A percentile compares a stretch with the other conserved stretches of the same genome.
phyloP scores from a whole-genome alignment of 805 yeast species.

The Torulaspora franciscae region DNA sequence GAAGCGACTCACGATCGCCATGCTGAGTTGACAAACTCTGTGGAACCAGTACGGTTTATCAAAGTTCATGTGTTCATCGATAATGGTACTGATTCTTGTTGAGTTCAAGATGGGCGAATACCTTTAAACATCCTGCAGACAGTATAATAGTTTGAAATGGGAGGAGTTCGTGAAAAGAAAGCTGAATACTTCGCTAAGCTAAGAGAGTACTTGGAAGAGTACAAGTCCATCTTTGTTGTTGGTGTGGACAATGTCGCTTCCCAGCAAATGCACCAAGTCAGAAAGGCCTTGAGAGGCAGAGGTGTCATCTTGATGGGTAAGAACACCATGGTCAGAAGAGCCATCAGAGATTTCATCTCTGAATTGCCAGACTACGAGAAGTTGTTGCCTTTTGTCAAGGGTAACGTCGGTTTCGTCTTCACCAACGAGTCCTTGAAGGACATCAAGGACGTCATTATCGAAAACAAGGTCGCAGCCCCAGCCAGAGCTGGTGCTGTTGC shows the following conservation, averaged over 20 bases:
- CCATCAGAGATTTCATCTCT: slow-evolving; percentile 89
- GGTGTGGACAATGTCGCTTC: slow-evolving; percentile 99
- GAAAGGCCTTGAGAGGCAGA: slow-evolving; percentile 91
- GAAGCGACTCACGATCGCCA: neutral
- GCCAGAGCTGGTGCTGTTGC: slow-evolving; percentile 99
- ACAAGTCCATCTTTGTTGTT: slow-evolving; percentile 97
- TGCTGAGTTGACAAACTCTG: neutral
- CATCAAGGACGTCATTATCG: slow-evolving; percentile 79
- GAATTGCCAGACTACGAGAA: slow-evolving; percentile 96
- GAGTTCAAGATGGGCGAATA: slow-evolving; percentile 8
- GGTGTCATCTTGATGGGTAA: slow-evolving; percentile 99
- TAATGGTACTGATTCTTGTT: neutral
- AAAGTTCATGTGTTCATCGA: neutral
- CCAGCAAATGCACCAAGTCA: slow-evolving; percentile 99
- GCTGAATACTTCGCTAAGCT: slow-evolving; percentile 91
- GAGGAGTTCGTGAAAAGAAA: slow-evolving; percentile 98
- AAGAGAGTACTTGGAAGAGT: slow-evolving; percentile 91
- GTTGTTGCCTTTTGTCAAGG: slow-evolving; percentile 89
- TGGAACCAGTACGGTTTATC: neutral
- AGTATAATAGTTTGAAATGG: slow-evolving; percentile 81
- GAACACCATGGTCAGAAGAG: slow-evolving; percentile 99
- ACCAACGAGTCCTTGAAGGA: slow-evolving; percentile 91
- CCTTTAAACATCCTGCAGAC: slow-evolving; percentile 82
- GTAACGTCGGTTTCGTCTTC: slow-evolving; percentile 99
- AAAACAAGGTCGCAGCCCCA: slow-evolving; percentile 99